Conservation (phyloP, 1,284 basidiomycete genomes). For the Thecaphora thlaspeos region DNA sequence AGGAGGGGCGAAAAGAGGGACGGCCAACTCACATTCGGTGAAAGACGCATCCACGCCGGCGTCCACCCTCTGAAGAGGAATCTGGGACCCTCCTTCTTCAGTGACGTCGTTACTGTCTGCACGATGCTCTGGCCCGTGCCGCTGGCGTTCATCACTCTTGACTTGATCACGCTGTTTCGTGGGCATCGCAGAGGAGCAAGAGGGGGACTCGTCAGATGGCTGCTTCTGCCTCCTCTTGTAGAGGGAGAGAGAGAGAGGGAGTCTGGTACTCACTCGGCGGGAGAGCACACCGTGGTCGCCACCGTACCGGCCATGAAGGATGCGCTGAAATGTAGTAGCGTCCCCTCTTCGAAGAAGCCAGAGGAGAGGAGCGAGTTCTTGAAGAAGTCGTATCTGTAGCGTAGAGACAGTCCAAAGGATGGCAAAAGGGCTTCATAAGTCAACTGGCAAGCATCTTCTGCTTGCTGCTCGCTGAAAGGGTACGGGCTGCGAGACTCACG, state of each 20-base stretch:
- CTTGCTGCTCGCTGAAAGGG: no score
- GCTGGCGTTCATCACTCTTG: slow-evolving; percentile 60
- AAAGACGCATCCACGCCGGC: slow-evolving; percentile 61
- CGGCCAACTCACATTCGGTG: slow-evolving; percentile 27
- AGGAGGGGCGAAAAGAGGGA: no score
- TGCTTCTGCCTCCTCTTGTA: neutral
- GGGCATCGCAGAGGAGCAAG: neutral
- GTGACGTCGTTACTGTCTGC: slow-evolving; percentile 30
- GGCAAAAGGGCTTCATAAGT: no score
- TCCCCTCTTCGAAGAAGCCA: slow-evolving; percentile 60
- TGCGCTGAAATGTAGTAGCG: slow-evolving; percentile 60
- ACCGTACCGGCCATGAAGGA: slow-evolving; percentile 62
- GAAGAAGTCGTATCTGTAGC: slow-evolving; percentile 61
- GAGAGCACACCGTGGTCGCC: slow-evolving; percentile 60
- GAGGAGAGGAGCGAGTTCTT: slow-evolving; percentile 60
- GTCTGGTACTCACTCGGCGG: slow-evolving; percentile 26
- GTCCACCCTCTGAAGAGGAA: slow-evolving; percentile 65
- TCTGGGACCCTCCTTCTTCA: slow-evolving; percentile 58
- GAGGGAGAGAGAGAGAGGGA: neutral
- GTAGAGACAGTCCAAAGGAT: no score
- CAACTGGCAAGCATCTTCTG: no score
- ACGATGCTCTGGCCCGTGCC: slow-evolving; percentile 28
- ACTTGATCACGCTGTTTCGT: slow-evolving; percentile 59
- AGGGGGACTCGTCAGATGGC: neutral
- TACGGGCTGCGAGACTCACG: slow-evolving; percentile 5